Base-by-base conservation (phyloP, 306 rosid genomes). In the Rosa persica region DNA sequence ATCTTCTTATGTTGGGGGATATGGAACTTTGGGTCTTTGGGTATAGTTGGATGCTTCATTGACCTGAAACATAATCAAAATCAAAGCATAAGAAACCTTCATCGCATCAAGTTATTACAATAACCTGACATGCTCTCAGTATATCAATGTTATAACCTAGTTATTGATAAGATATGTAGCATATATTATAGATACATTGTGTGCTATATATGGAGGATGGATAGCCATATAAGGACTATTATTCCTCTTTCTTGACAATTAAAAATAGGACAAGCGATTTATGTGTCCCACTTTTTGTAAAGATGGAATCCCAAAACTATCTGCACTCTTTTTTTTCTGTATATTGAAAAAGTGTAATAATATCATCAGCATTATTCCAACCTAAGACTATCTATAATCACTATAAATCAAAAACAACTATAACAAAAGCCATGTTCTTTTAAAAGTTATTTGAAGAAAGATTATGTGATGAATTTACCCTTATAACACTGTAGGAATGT, bases 41-140 rank as follows among this genome's bases (percentile, higher is more conserved):
- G 93, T 81, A 94, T 78, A 0, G 98, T 94, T 82, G 97, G 98
- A 81, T 90, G 85, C 89, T 90, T 94, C 85, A 74, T 76, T 72
- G 98, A 92, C 89, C 98, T 93, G 48, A 58, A 81, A 52, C 58
- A 73, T 23, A 51, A 70, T n/a, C 15, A 42, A 52, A 65, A 66
- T 20, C 16, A 78, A 46, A 60, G 57, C 8, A 4, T 25, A 64
- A 42, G 40, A 64, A 57, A 36, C 25, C 20, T 23, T 23, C 7
- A 11, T 12, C 23, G 12, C 39, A 12, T 22, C 39, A 5, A 68
- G 42, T 27, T 5, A 5, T 13, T 16, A 66, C 0, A 20, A 38
- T 16, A 66, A 36, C 16, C 46, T 38, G n/a, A 66, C 70, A 30
- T 30, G 69, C 69, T 36, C 30, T 27, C 22, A 34, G 19, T 15